Evolutionary conservation across 1,139 yeast species (phyloP), one percentile per base, ranked within the genome.

Genomic region (Taphrina communis): DNA sequence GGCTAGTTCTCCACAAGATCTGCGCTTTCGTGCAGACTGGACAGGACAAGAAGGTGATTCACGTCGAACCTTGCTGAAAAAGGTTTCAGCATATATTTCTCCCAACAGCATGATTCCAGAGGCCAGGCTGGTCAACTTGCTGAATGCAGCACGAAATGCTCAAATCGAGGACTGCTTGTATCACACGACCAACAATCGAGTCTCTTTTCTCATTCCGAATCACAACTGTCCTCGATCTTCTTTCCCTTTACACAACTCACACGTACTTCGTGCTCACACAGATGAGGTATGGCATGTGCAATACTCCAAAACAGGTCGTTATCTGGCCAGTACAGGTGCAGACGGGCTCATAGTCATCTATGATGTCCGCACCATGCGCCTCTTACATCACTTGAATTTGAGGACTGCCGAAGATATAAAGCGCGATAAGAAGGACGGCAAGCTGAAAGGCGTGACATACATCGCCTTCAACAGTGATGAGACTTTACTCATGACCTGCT

Each of bases 271-370:
- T 1, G 81, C 82, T 66, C 95, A 90, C 75, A 78, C 81, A 0
- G 87, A 88, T 73, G 97, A 93, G 76, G 95, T 90, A 6, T 93
- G 97, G 97, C 88, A 83, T 75, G 82, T 89, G 17, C 85, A 85
- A 71, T 92, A 90, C 75, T 88, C 95, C 2, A 90, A 92, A 53
- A 83, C 84, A 78, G 97, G 97, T 1, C 82, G 82, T 71, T 86
- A 81, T 72, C 79, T 93, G 65, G 96, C 91, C 9, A 85, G 94
- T 0, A 91, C 94, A 0, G 87, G 95, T 11, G 83, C 86, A 25
- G 96, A 90, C 75, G 84, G 87, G 5, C 81, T 83, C 38, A 81
- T 91, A 48, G 80, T 86, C 41, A 81, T 92, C 19, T 90, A 90
- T 79, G 89, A 88, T 75, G 90, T 88, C 0, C 75, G 79, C 4